phyloP scores from a whole-genome alignment of 1,139 yeast genomes.

The Kurtzmaniella quercitrusa region DNA sequence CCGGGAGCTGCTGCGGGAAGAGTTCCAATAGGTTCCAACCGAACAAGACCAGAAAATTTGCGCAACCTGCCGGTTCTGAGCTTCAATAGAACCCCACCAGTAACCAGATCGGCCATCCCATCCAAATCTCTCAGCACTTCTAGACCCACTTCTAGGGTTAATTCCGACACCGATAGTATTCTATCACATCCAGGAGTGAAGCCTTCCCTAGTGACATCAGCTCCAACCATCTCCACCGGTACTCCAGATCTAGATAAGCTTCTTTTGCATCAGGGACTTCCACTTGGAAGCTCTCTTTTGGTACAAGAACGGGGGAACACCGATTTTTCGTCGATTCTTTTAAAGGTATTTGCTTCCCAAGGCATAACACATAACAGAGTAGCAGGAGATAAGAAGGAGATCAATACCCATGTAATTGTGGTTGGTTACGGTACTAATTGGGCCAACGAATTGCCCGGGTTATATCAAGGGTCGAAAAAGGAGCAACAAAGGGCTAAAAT shows the following conservation, averaged over 20 bases:
- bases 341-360: constrained; percentile 72
- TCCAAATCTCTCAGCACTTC: constrained; percentile 6
- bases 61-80: neutral
- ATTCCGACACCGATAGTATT: constrained; percentile 7
- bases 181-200: constrained; percentile 54
- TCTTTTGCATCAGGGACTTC: constrained; percentile 80
- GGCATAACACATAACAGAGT: constrained; percentile 70
- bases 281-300: constrained; percentile 66
- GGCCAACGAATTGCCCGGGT: constrained; percentile 76
- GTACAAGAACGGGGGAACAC: constrained; percentile 87
- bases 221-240: constrained; percentile 76
- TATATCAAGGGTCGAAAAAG: constrained; percentile 65
- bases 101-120: constrained; percentile 11
- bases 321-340: constrained; percentile 74
- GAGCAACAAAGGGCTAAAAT: constrained; percentile 63
- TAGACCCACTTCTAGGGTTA: constrained; percentile 10
- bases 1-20: constrained; percentile 8
- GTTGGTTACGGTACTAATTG: constrained; percentile 60
- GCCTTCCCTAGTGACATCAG: constrained; percentile 75
- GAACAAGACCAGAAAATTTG: neutral
- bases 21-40: neutral
- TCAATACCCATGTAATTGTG: constrained; percentile 60
- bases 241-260: constrained; percentile 69
- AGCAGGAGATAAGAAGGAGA: constrained; percentile 18
- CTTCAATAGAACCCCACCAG: constrained; percentile 8